phyloP scores from a whole-genome alignment of 2,329 filamentous ascomycete species.

The Blastomyces emzantsi region DNA sequence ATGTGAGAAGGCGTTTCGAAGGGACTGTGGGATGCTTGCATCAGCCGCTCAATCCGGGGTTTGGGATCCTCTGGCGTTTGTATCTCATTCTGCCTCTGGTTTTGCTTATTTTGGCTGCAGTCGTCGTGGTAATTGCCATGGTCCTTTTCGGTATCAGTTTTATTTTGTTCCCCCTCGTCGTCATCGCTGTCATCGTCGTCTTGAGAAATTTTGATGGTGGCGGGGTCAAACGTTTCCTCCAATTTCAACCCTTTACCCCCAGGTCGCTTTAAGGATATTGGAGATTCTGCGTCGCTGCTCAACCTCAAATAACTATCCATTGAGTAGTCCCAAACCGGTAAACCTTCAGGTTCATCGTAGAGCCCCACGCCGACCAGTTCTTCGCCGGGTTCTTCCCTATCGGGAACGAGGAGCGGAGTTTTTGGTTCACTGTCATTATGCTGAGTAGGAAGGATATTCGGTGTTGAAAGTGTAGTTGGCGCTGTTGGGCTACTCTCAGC shows the following conservation, averaged over 20 bases:
- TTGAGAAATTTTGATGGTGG: constrained; percentile 42
- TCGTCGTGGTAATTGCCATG: neutral
- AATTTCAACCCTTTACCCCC: constrained; percentile 68
- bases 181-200: constrained; percentile 47
- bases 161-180: constrained; percentile 49
- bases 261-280: constrained; percentile 43
- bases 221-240: constrained; percentile 64
- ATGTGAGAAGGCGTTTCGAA: neutral
- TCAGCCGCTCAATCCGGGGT: neutral
- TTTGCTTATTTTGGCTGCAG: neutral
- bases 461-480: constrained; percentile 29
- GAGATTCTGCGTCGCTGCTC: constrained; percentile 1
- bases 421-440: constrained; percentile 24
- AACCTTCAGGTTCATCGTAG: constrained; percentile 59
- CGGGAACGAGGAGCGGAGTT: constrained; percentile 33
- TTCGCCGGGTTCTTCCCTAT: constrained; percentile 54
- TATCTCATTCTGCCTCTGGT: constrained; percentile 1
- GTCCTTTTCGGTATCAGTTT: constrained; percentile 30
- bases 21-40: neutral
- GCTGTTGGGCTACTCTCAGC: neutral
- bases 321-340: constrained; percentile 47
- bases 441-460: constrained; percentile 32
- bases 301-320: neutral
- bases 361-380: constrained; percentile 75
- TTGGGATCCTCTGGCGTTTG: constrained; percentile 5